Percentiles rank a stretch among this genome's conserved stretches.
Conservation (phyloP, 1,139 yeast species). For the Zygosaccharomyces sapae region DNA sequence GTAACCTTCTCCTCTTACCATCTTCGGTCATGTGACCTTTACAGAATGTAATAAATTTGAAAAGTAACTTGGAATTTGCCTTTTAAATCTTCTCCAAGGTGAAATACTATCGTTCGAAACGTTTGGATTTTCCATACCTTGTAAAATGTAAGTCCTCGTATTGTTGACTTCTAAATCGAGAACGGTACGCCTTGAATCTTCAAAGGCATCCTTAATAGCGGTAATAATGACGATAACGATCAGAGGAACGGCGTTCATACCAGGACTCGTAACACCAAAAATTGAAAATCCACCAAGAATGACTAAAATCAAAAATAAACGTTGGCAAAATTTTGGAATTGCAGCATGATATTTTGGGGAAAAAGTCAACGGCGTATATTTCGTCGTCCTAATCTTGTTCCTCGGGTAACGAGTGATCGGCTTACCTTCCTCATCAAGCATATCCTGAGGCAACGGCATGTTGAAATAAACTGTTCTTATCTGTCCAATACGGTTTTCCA, state of each 20-base stretch:
- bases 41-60: constrained; percentile 34
- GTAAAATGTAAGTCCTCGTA: constrained; percentile 71
- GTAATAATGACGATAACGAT: constrained; percentile 87
- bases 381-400: constrained; percentile 92
- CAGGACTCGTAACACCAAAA: constrained; percentile 90
- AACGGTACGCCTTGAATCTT: constrained; percentile 80
- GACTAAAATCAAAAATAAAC: constrained; percentile 72
- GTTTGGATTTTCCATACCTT: constrained; percentile 69
- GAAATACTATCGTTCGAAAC: constrained; percentile 59
- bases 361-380: constrained; percentile 86
- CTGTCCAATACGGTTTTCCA: constrained; percentile 33
- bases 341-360: constrained; percentile 80
- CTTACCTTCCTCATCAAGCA: constrained; percentile 57
- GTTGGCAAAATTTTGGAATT: constrained; percentile 88
- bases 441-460: constrained; percentile 59
- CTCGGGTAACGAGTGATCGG: constrained; percentile 63
- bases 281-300: constrained; percentile 83
- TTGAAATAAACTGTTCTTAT: constrained; percentile 63
- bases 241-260: constrained; percentile 86
- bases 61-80: constrained; percentile 39
- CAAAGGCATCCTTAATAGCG: constrained; percentile 89
- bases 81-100: constrained; percentile 61
- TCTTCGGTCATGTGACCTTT: constrained; percentile 39
- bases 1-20: constrained; percentile 36
- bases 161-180: constrained; percentile 85